Conservation (phyloP, 495 filamentous ascomycete genomes). For the Xylaria grammica region DNA sequence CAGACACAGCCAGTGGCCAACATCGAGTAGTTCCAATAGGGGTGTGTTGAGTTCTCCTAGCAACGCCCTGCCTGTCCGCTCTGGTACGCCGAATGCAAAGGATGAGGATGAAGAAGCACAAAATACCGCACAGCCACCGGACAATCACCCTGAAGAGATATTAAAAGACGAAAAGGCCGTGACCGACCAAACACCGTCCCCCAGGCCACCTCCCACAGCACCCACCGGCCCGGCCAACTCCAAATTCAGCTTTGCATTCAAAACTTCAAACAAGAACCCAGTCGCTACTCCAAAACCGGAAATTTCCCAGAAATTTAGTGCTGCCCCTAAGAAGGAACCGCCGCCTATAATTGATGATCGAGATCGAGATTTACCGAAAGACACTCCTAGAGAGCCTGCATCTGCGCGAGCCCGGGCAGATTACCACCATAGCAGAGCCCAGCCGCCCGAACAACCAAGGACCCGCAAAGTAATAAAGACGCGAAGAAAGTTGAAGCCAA, state of each 20-base stretch:
- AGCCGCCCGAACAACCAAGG: conserved; percentile 41
- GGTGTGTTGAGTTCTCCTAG: conserved; percentile 21
- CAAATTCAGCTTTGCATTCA: conserved; percentile 90
- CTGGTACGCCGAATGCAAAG: conserved; percentile 29
- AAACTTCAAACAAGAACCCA: conserved; percentile 65
- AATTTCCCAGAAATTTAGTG: conserved; percentile 75
- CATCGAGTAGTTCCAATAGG: conserved; percentile 3
- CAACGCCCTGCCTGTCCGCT: conserved; percentile 35
- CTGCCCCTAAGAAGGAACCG: conserved; percentile 49
- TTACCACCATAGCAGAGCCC: conserved; percentile 50
- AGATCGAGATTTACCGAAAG: conserved; percentile 54
- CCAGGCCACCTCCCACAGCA: conserved; percentile 53
- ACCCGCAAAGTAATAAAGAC: conserved; percentile 70
- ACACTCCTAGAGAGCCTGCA: conserved; percentile 55
- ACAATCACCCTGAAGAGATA: conserved; percentile 69
- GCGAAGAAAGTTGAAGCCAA: conserved; percentile 71
- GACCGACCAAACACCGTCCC: conserved; percentile 54
- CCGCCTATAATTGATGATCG: conserved; percentile 37
- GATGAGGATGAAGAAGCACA: conserved; percentile 51
- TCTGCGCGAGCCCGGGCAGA: conserved; percentile 58
- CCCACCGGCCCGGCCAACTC: conserved; percentile 63
- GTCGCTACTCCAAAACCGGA: conserved; percentile 69
- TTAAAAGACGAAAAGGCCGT: conserved; percentile 47
- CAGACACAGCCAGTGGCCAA: conserved; percentile 16
- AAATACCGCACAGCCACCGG: conserved; percentile 65